Evolutionary conservation across 169 alveolate species (phyloP).

Genomic region (Fabrea salina): DNA sequence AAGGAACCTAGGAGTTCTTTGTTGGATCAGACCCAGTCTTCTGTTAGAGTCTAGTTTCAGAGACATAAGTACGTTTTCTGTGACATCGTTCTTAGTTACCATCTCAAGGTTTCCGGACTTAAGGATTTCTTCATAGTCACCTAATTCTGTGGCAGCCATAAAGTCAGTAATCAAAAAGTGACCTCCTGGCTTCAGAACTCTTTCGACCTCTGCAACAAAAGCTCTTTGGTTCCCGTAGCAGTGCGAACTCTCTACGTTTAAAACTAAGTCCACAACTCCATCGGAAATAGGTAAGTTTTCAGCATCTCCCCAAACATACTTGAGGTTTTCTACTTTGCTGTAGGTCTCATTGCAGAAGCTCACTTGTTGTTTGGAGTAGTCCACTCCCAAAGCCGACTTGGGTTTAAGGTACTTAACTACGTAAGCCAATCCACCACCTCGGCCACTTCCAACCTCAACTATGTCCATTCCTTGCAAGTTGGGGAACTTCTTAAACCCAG

Average conservation of each 20-base stretch:
- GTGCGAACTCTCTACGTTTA: conserved; percentile 67
- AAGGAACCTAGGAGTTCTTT: background rate
- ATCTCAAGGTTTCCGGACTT: background rate
- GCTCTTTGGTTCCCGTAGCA: conserved; percentile 59
- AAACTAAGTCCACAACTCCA: conserved; percentile 41
- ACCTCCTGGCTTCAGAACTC: conserved; percentile 50
- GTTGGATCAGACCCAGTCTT: background rate
- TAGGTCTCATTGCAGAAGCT: conserved; percentile 44
- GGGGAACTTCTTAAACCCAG: conserved; percentile 37
- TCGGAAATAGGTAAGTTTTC: conserved; percentile 42
- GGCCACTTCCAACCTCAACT: conserved; percentile 73
- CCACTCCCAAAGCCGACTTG: conserved; percentile 56
- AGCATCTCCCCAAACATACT: conserved; percentile 61
- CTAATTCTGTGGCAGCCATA: conserved; percentile 38
- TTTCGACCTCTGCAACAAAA: conserved; percentile 44
- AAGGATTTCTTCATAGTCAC: conserved; percentile 37
- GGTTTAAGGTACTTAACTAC: conserved; percentile 47
- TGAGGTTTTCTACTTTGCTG: conserved; percentile 24
- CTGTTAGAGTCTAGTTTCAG: background rate
- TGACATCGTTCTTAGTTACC: conserved; percentile 12
- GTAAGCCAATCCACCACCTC: conserved; percentile 78
- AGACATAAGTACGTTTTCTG: conserved; percentile 13
- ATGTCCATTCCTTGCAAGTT: conserved; percentile 47
- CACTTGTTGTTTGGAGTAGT: conserved; percentile 50
- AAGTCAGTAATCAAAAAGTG: conserved; percentile 63